These are phyloP conservation scores for Hagleromyces aurorensis DNA, from an alignment of 805 yeast species.

Conservation along the genomic window DNA sequence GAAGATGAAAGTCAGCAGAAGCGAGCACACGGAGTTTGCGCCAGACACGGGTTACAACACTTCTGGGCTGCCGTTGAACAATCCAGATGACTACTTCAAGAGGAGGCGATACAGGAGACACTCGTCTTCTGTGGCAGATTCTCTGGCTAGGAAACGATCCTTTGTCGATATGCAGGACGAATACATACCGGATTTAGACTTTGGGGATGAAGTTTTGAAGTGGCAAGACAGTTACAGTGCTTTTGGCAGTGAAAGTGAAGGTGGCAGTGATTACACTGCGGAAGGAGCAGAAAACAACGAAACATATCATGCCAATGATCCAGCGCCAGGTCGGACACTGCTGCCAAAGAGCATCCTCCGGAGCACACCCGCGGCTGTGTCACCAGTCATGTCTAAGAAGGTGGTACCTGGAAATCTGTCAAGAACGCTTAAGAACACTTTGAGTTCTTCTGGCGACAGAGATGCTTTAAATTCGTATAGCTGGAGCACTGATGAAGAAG, in stretches of 20 bases:
- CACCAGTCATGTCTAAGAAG: too few species aligned
- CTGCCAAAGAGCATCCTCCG: too few species aligned
- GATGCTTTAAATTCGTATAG: conserved; percentile 8
- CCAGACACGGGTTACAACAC: too few species aligned
- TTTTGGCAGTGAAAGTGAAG: conserved; percentile 4
- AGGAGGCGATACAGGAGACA: conserved; percentile 8
- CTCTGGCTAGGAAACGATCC: conserved; percentile 3
- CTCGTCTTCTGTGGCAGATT: conserved; percentile 2
- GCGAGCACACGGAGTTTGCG: too few species aligned
- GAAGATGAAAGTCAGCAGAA: conserved; percentile 1
- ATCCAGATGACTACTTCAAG: too few species aligned
- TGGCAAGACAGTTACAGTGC: conserved; percentile 38
- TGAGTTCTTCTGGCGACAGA: too few species aligned
- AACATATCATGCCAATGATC: too few species aligned
- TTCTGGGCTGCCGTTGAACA: too few species aligned
- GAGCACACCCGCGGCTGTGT: too few species aligned
- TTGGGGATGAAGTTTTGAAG: conserved; percentile 38
- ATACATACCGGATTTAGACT: conserved; percentile 65
- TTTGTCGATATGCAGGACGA: conserved; percentile 58
- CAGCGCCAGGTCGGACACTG: too few species aligned
- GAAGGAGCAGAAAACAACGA: conserved; percentile 1
- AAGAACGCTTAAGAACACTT: too few species aligned
- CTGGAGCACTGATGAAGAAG: conserved; percentile 8
- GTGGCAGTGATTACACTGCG: conserved; percentile 1
- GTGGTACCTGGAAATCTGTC: too few species aligned